phyloP scores from a whole-genome alignment of 2,329 filamentous ascomycete species.

The Nannizzia gypsea region DNA sequence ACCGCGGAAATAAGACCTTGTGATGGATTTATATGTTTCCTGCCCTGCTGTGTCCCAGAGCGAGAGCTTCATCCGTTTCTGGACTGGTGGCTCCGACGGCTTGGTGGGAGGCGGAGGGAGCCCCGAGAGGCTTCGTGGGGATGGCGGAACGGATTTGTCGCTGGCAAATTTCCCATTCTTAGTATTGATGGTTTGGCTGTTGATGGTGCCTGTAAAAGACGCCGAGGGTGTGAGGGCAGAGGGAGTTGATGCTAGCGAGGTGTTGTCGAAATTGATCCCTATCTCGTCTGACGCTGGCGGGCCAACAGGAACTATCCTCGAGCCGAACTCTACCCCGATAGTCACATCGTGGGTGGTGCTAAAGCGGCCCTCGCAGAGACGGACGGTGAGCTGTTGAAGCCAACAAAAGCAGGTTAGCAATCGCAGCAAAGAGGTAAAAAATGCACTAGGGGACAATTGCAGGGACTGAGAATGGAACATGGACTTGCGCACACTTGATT shows the following conservation, averaged over 20 bases:
- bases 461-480: slow-evolving; percentile 1
- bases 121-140: slow-evolving; percentile 15
- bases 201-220: slow-evolving; percentile 2
- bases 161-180: slow-evolving; percentile 5
- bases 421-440: neutral
- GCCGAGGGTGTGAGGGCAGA: slow-evolving; percentile 7
- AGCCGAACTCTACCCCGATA: slow-evolving; percentile 93
- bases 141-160: slow-evolving; percentile 14
- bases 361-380: slow-evolving; percentile 93
- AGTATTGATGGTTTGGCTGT: slow-evolving; percentile 2
- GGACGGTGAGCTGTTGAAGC: slow-evolving; percentile 64
- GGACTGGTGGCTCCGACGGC: slow-evolving; percentile 23
- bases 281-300: slow-evolving; percentile 58
- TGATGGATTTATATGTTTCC: slow-evolving; percentile 95
- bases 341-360: slow-evolving; percentile 91
- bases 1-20: slow-evolving; percentile 83
- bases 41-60: slow-evolving; percentile 96
- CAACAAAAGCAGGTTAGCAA: slow-evolving; percentile 3
- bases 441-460: neutral
- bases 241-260: slow-evolving; percentile 8
- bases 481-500: slow-evolving; percentile 52
- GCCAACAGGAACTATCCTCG: slow-evolving; percentile 80
- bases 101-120: slow-evolving; percentile 29
- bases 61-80: slow-evolving; percentile 82
- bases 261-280: slow-evolving; percentile 37